Base-by-base conservation (phyloP, 192 early-diverging fungal species). In the Jimgerdemannia flammicorona region DNA sequence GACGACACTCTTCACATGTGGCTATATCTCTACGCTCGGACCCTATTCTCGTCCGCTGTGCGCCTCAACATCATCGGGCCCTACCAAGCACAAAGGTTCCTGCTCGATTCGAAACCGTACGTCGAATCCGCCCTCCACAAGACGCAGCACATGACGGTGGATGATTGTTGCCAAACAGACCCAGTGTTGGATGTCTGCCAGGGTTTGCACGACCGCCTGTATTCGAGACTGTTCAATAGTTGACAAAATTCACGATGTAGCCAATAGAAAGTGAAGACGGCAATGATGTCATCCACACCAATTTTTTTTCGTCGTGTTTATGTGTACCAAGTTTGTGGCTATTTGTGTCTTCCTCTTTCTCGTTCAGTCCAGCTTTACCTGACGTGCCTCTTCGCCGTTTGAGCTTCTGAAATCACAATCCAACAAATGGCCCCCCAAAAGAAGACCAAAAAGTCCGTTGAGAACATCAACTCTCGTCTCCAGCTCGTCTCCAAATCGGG, bases 401-500 rank as follows among this genome's bases (percentile, higher is more conserved):
- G 49, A 59, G 49, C 49, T 59, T 59, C 49, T 59, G 49, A 14
- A 59, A 59, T 10, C 6, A 59, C 14, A 59, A 59, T 59, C 49
- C 67, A 82, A 67, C 75, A 79, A n/a, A 88, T 89, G 88, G 85
- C 88, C 68, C 84, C 87, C 78, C 78, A 78, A 77, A 93, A 91
- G 86, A 93, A 93, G 90, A 82, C 91, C 81, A 95, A 96, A 90
- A 93, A 95, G 86, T 77, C 92, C 75, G 83, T 88, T 71, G 97
- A 99, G 88, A 92, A 92, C 86, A 98, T 99, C 93, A 99, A 99
- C 94, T 91, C 96, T 80, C 92, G 97, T 80, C 92, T 99, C 80
- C 93, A 95, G 75, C 94, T 99, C 82, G 98, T 99, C 77, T 99
- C 96, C 94, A 99, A 99, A 94, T 94, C 92, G 83, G 98, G 98